Evolutionary conservation across 1,284 basidiomycete genomes (phyloP).

Genomic region (Puccinia triticina): DNA sequence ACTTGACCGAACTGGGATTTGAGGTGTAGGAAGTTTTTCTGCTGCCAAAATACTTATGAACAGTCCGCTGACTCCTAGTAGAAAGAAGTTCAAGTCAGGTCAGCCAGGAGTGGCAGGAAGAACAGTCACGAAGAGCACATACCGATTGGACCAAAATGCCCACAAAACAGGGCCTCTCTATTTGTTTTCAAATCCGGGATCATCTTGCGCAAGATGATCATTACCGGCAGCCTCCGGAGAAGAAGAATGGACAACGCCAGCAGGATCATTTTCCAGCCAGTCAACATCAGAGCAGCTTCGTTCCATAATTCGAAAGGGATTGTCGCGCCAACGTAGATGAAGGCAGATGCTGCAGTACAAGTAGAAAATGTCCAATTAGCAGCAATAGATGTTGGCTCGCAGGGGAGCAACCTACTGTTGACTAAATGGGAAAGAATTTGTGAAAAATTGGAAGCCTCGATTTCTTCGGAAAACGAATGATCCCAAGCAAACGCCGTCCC

Average conservation of each 20-base stretch:
- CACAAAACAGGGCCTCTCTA: conserved; percentile 75
- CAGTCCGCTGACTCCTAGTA: conserved; percentile 66
- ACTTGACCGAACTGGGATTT: conserved; percentile 66
- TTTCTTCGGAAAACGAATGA: conserved; percentile 80
- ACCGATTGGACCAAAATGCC: conserved; percentile 73
- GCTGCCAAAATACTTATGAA: conserved; percentile 83
- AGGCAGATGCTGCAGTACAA: conserved; percentile 8
- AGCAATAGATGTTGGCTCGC: conserved; percentile 69
- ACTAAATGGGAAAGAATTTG: conserved; percentile 86
- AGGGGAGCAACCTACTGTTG: conserved; percentile 38
- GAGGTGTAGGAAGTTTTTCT: conserved; percentile 68
- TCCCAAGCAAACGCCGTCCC: conserved; percentile 98
- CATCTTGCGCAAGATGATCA: conserved; percentile 79
- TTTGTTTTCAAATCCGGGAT: conserved; percentile 92
- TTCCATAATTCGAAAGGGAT: conserved; percentile 84
- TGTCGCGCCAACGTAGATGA: conserved; percentile 67
- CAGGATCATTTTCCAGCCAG: conserved; percentile 80
- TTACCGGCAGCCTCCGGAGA: conserved; percentile 76
- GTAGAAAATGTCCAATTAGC: conserved; percentile 67
- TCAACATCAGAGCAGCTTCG: conserved; percentile 69
- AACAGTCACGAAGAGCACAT: background rate
- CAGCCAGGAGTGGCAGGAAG: background rate
- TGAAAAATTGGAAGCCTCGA: conserved; percentile 90
- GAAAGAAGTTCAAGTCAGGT: background rate
- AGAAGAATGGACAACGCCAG: conserved; percentile 77